Evolutionary conservation across 164 flowering plant genomes (phyloP), one percentile per base, ranked within the genome.

Genomic region (Magnolia sinica): DNA sequence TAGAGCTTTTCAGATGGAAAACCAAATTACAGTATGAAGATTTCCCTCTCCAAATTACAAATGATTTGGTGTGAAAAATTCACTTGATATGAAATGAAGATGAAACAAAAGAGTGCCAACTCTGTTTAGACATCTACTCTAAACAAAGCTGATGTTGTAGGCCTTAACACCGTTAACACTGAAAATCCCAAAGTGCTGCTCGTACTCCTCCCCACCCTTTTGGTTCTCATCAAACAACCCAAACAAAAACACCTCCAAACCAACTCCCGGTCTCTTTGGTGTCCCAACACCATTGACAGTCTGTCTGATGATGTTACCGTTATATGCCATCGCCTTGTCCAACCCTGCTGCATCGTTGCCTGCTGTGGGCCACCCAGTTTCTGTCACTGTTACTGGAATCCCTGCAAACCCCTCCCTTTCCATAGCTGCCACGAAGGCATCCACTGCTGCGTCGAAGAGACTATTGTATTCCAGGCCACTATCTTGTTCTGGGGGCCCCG

Each of bases 351-450:
- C 74, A 20, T 64, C 20, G 24, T 64, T 49, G 61, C 79, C 74
- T 14, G 70, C 79, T 2, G 78, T 55, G 1, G 79, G 79, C 79
- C 79, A 71, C 2, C 79, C 79, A 31, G 59, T 76, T 70, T 70
- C 79, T 4, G 74, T 37, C 14, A 76, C 58, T 13, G 19, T 74
- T 50, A 76, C 16, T 1, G 50, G 13, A 14, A 76, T 69, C 24
- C 31, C 20, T 29, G 20, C 9, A 0, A 59, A 61, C 8, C 74
- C 79, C 1, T 45, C 69, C 55, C 50, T 71, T 64, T 76, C 79
- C 74, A 76, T 14, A 0, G 79, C 79, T 10, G 68, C n/a, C 22
- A 71, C 64, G 49, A 76, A 29, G 18, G 74, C 74, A 23, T 76
- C 79, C 58, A 76, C 49, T 19, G 64, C 63, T 13, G 74, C 70